Base-by-base conservation (phyloP, 31 red algal genomes). In the Endocladia muricata region DNA sequence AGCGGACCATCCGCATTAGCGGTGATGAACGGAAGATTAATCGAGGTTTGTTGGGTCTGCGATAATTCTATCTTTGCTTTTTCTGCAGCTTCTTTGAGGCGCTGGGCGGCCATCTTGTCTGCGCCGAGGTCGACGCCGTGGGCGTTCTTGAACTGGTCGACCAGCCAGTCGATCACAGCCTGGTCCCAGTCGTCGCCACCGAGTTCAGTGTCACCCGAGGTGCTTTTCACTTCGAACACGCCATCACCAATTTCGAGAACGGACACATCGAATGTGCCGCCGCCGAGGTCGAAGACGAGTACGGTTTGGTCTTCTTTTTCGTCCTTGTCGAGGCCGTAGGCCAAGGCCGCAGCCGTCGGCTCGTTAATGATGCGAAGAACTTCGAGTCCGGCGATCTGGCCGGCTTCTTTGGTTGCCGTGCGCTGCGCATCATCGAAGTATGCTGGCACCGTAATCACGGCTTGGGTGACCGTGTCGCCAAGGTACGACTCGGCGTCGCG, bases 381-480 rank as follows among this genome's bases (percentile, higher is more conserved):
- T 36, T 84, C 83, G 2, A 87, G 81, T 19, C 82, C 82, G 13
- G 82, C 82, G 74, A 88, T 88, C 19, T 36, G 44, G 2, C 84
- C 84, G 6, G 84, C 84, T 22, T 88, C 84, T 63, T 88, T 88
- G 2, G 84, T 85, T 5, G 84, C 84, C 35, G 67, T 78, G 22
- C 84, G 80, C 62, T 88, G 84, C 23, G 78, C 41, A 52, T 88
- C 84, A 52, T 88, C 86, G 37, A 88, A 88, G 61, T 88, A 88
- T 25, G 84, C 84, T 26, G 84, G 84, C 11, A 88, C 84, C 26
- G 84, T 88, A n/a, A 88, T 80, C 22, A 85, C 84, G 4, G 84
- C 84, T 21, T 70, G 44, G 28, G 64, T 56, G 2, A 88, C 84
- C 7, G 26, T 49, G 39, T 87, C 37, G 38, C 84, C 84, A 22